Conservation (phyloP, 1,284 basidiomycete genomes). For the Lentinula novae-zelandiae region DNA sequence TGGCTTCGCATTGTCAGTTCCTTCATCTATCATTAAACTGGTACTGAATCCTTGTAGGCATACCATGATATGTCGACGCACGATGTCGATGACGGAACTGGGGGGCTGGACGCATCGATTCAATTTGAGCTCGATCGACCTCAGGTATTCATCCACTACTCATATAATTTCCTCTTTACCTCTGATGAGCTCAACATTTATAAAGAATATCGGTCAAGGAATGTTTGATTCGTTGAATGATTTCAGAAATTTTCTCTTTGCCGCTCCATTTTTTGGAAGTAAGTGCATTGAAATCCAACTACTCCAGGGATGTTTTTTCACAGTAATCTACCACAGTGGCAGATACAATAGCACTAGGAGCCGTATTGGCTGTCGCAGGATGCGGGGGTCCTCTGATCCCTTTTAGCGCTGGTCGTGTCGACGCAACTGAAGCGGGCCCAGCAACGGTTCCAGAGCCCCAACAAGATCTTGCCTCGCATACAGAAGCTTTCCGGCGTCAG, state of each 20-base stretch:
- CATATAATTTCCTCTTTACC: not conserved
- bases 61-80: slow-evolving; percentile 16
- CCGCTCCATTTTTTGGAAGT: slow-evolving; percentile 3
- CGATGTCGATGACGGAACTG: slow-evolving; percentile 10
- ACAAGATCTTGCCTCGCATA: slow-evolving; percentile 5
- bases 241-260: not conserved
- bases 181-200: not conserved
- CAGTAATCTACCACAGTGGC: not conserved
- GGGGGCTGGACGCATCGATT: slow-evolving; percentile 13
- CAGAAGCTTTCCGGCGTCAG: slow-evolving; percentile 3
- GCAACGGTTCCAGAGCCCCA: slow-evolving; percentile 10
- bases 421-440: slow-evolving; percentile 11
- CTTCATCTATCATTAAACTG: not conserved
- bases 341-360: slow-evolving; percentile 11
- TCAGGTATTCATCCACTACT: not conserved
- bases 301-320: not conserved
- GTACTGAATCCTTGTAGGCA: not conserved
- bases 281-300: not conserved
- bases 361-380: slow-evolving; percentile 1
- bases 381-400: slow-evolving; percentile 10
- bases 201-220: slow-evolving; percentile 1
- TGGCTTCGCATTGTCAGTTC: slow-evolving; percentile 12
- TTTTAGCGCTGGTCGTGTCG: slow-evolving; percentile 10
- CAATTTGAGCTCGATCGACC: slow-evolving; percentile 10
- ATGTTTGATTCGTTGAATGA: not conserved